Evolutionary conservation across 2,329 filamentous ascomycete species (phyloP).

Genomic region (Xylariaceae sp.): DNA sequence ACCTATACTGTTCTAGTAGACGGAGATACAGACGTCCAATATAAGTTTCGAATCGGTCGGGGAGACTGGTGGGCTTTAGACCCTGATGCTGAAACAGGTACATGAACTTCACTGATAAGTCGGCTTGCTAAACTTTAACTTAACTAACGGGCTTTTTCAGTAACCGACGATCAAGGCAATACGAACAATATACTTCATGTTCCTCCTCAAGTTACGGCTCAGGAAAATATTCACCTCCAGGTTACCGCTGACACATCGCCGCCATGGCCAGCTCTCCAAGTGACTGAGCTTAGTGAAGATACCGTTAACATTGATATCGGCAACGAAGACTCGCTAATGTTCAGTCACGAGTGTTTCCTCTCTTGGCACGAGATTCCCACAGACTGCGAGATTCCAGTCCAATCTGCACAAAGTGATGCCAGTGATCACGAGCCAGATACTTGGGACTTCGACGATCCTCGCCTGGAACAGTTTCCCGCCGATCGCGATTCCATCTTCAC

Average conservation of each 20-base stretch:
- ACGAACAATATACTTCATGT: slow-evolving; percentile 44
- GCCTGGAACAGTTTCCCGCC: slow-evolving; percentile 28
- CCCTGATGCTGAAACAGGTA: slow-evolving; percentile 57
- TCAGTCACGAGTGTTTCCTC: slow-evolving; percentile 27
- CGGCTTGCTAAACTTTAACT: too few species aligned
- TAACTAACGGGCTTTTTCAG: slow-evolving; percentile 14
- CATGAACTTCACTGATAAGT: background rate
- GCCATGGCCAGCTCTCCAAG: background rate
- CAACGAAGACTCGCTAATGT: slow-evolving; percentile 16
- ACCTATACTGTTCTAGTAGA: slow-evolving; percentile 51
- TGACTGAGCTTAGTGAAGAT: slow-evolving; percentile 13
- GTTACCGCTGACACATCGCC: background rate
- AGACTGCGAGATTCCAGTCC: background rate
- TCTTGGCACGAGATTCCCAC: slow-evolving; percentile 10
- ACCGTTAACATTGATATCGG: background rate
- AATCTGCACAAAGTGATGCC: background rate
- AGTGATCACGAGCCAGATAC: background rate
- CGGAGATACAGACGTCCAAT: slow-evolving; percentile 60
- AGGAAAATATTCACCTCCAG: slow-evolving; percentile 12
- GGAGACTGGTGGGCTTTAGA: slow-evolving; percentile 70
- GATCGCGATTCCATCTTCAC: slow-evolving; percentile 29
- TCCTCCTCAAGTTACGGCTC: slow-evolving; percentile 17
- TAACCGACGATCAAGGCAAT: slow-evolving; percentile 43
- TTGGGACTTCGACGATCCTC: slow-evolving; percentile 27
- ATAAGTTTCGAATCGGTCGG: slow-evolving; percentile 67